Base-by-base conservation (phyloP, 2,329 filamentous ascomycete species). In the Orbilia oligospora region DNA sequence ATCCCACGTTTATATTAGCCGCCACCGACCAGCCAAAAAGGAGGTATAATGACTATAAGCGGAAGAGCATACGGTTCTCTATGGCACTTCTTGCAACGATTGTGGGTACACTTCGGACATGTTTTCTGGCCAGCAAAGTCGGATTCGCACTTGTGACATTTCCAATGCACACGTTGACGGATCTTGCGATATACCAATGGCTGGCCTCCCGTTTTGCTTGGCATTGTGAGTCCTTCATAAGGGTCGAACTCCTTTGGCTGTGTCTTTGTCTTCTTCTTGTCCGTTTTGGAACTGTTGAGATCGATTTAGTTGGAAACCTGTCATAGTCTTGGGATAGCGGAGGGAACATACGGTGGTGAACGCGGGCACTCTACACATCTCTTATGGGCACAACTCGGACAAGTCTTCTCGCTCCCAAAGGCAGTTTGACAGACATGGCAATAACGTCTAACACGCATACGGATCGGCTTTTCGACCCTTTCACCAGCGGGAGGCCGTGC, bases 301-400 rank as follows among this genome's bases (percentile, higher is more conserved):
- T 18, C 22, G 69, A 61, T 64, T 14, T 56, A 41, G 27, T 30
- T 63, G 33, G 44, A 20, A 38, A 53, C 46, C 12, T 10, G 53
- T 9, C 14, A n/a, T 20, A 55, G n/a, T 16, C 0, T 36, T 33
- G 49, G 64, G 18, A 58, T 22, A 36, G 2, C 10, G 27, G 12
- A 20, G 44, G 36, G 9, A n/a, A 75, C 81, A 69, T 81, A 81
- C 38, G 67, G 64, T 46, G 94, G 94, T 82, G 91, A 89, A 70
- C 93, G 90, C 30, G 90, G 89, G 84, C 94, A 97, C 82, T 92
- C 90, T 83, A 89, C 91, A 88, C 94, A 97, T 81, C 93, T 90
- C 56, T 87, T 87, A 85, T 97, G 94, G 81, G 92, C 88, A 86
- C 94, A 97, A 81, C 89, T 89, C 80, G 88, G 84, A 85, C 94